Evolutionary conservation across 805 yeast genomes (phyloP).

Genomic region (Suhomyces pyralidae): DNA sequence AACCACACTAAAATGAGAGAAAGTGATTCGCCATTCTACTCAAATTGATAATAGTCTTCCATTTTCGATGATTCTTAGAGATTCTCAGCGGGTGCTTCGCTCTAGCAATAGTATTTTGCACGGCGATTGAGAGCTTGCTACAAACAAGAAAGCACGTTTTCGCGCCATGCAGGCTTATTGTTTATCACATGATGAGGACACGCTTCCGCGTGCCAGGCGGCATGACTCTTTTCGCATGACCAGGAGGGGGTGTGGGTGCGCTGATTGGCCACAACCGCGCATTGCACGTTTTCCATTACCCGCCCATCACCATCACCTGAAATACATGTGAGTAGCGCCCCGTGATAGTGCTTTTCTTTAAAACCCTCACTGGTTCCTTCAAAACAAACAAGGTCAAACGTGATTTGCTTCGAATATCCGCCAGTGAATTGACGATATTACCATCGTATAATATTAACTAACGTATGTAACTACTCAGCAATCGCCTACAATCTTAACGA

Average conservation of each 20-base stretch:
- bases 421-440: background rate
- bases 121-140: background rate
- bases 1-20: background rate
- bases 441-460: background rate
- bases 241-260: background rate
- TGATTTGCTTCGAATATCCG: conserved; percentile 1
- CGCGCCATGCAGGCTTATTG: background rate
- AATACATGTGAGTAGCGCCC: conserved; percentile 4
- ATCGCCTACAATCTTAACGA: background rate
- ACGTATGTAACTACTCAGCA: background rate
- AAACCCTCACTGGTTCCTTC: conserved; percentile 3
- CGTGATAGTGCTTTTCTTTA: conserved; percentile 4
- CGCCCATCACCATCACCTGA: conserved; percentile 6
- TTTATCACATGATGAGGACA: background rate
- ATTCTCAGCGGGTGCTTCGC: background rate
- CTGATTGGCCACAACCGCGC: conserved; percentile 1
- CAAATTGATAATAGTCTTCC: background rate
- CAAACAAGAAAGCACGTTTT: background rate
- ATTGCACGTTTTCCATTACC: conserved; percentile 3
- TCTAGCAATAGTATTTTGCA: background rate
- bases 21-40: background rate
- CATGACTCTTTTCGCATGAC: background rate
- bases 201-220: background rate
- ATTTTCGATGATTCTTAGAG: too few relatives aligned
- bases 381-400: conserved; percentile 3